Conservation (phyloP, 306 rosid species). For the Trifolium subterraneum region DNA sequence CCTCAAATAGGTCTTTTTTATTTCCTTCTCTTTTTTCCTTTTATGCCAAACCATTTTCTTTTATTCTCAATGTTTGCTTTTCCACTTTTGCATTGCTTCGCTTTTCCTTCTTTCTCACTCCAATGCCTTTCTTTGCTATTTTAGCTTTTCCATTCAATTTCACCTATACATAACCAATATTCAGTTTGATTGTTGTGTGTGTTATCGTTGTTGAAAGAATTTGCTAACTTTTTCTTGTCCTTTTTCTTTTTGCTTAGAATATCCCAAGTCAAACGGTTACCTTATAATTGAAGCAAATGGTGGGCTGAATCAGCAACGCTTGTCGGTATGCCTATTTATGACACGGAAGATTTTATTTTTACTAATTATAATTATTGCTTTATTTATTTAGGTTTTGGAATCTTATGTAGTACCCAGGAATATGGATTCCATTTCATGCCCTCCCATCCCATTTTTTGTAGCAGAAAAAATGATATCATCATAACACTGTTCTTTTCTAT, state of each 20-base stretch:
- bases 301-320: conserved; percentile 93
- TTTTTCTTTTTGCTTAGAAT: conserved; percentile 48
- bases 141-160: conserved; percentile 33
- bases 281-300: conserved; percentile 98
- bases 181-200: neutral
- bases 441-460: neutral
- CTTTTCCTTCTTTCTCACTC: neutral
- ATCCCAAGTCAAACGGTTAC: conserved; percentile 85
- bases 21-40: conserved; percentile 26
- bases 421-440: conserved; percentile 28
- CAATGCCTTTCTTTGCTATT: conserved; percentile 4
- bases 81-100: conserved; percentile 8
- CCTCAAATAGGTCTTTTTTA: conserved; percentile 64
- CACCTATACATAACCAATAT: conserved; percentile 26
- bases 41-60: conserved; percentile 5
- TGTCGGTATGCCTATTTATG: conserved; percentile 73
- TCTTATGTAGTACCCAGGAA: conserved; percentile 1
- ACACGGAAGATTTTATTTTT: conserved; percentile 19
- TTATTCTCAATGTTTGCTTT: neutral
- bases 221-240: conserved; percentile 38
- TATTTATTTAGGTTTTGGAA: conserved; percentile 30
- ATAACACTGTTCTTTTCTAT: neutral
- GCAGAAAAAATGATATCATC: neutral
- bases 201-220: conserved; percentile 32
- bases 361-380: neutral